Base-by-base conservation (phyloP, 345 rosid species). In the Aurinia saxatilis region DNA sequence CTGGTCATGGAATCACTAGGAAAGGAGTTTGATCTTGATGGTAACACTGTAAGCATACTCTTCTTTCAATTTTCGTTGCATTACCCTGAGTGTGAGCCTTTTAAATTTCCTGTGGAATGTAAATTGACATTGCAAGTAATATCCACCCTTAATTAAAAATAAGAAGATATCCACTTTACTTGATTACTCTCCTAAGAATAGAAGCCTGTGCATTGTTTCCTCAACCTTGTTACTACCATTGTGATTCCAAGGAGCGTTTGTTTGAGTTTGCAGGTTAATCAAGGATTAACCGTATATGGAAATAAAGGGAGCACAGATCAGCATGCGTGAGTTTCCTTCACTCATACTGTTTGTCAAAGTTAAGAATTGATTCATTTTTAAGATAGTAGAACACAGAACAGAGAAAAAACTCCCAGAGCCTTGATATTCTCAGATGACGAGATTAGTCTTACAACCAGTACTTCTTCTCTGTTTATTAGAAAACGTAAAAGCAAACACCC, bases 231-330 rank as follows among this genome's bases (percentile, higher is more conserved):
- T 65, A 27, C 41, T 46, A 27, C 19, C 4, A 57, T 9, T 65
- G 16, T 58, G 46, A 59, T 59, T 35, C 39, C 11, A 65, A 45
- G 14, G 63, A 60, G 34, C 31, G 21, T 33, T 29, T 37, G 57
- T 66, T 55, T 70, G 49, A 58, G 63, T 74, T 65, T 58, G 55
- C 80, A 93, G 99, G 99, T 93, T 46, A 87, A 90, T 81, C 99
- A 93, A 81, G 99, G 97, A 62, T 75, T 90, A 67, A 68, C 87
- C 49, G 99, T 93, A 16, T 93, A 93, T 70, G 99, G 99, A 73
- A 93, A 93, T 75, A 93, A 93, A 79, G 99, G 99, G 60, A 93
- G 99, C 84, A 93, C 99, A 37, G 97, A 93, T 79, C 99, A 93
- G 80, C 97, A 93, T 9, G 99, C 99, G 97, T 93, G 79, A 85